Conservation (phyloP, 2,329 filamentous ascomycete genomes). For the Dactylellina sp. region DNA sequence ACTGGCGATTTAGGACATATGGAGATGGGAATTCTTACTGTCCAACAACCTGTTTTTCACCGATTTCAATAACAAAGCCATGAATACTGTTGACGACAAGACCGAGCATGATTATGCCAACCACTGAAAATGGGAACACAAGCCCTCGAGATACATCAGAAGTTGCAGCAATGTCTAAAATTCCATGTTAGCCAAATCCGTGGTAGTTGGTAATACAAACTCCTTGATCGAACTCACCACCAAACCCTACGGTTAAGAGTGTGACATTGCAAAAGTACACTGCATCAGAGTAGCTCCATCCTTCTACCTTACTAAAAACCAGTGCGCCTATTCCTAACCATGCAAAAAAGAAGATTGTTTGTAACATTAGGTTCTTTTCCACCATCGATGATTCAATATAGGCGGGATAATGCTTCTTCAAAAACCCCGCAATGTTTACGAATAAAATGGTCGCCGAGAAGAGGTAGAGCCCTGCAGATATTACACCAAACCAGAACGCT, state of each 20-base stretch:
- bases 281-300: slow-evolving; percentile 80
- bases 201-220: too few relatives aligned
- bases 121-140: slow-evolving; percentile 83
- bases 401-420: slow-evolving; percentile 78
- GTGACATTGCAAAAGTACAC: slow-evolving; percentile 81
- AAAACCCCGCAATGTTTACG: slow-evolving; percentile 68
- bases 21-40: slow-evolving; percentile 18
- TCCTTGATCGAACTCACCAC: slow-evolving; percentile 43
- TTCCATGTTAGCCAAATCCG: slow-evolving; percentile 2
- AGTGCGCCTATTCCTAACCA: slow-evolving; percentile 83
- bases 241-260: slow-evolving; percentile 59
- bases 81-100: slow-evolving; percentile 84
- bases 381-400: slow-evolving; percentile 78
- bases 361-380: slow-evolving; percentile 88
- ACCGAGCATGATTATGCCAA: slow-evolving; percentile 86
- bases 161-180: slow-evolving; percentile 46
- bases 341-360: slow-evolving; percentile 85
- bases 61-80: slow-evolving; percentile 62
- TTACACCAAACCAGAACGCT: slow-evolving; percentile 87
- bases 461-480: slow-evolving; percentile 82
- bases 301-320: slow-evolving; percentile 78
- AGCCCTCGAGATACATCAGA: slow-evolving; percentile 73
- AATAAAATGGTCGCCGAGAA: slow-evolving; percentile 80
- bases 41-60: slow-evolving; percentile 56
- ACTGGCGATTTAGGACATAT: background rate